Base-by-base conservation (phyloP, 1,139 yeast genomes). In the Candida sanyaensis region DNA sequence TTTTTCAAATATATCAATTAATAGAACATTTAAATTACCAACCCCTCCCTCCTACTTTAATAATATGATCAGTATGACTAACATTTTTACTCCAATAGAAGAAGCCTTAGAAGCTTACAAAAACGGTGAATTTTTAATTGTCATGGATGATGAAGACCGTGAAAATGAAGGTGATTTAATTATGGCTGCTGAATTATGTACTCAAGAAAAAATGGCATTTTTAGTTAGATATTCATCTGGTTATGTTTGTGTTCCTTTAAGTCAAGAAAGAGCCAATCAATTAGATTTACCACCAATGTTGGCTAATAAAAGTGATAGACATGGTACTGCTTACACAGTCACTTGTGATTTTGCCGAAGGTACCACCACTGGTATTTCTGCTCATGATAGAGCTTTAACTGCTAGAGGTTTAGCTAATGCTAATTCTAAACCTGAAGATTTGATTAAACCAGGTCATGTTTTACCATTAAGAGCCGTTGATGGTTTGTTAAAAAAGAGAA, bases 161-260 rank as follows among this genome's bases (percentile, higher is more conserved):
- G 99, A 95, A 68, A 95, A 95, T 65, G 99, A 95, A 73, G 99
- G 99, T 44, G 99, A 95, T 65, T 77, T 95, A 63, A 91, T 95
- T 59, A 85, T 89, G 48, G 96, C 99, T 23, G 99, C 97, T 29
- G 85, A 87, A 57, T 75, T 76, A 49, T 76, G 84, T 56, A 88
- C 96, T 37, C 84, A 88, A 45, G 86, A 86, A 60, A 84, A 91
- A 59, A 91, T 95, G 97, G 98, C 99, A 1, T 95, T 93, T 60
- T 73, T 95, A 55, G 96, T 95, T 37, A 84, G 95, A 57, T 82
- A 93, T 56, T 83, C 90, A 4, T 86, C 96, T 1, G 99, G 99
- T 9, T 92, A 88, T 64, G 92, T 95, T 6, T 95, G 99, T 71
- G 96, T 84, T 6, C 99, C 99, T 17, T 70, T 93, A 60, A 77